These are phyloP conservation scores for Podaxis sp. DNA, from an alignment of 768 basidiomycete species.

Conservation along the genomic window DNA sequence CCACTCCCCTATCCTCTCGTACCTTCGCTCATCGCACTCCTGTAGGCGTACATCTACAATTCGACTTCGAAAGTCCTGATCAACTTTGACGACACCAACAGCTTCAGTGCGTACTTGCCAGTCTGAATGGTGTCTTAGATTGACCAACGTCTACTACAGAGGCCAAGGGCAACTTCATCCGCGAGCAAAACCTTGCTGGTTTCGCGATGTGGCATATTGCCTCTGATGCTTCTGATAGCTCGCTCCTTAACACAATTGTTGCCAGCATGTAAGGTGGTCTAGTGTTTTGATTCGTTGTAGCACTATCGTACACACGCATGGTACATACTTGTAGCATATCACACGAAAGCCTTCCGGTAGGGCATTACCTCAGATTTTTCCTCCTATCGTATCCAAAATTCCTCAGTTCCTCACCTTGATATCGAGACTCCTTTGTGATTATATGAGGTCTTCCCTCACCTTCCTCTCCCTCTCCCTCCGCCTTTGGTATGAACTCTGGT, in stretches of 20 bases:
- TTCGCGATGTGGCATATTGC: slow-evolving; percentile 64
- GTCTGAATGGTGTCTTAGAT: background rate
- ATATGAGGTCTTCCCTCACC: background rate
- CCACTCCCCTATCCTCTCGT: background rate
- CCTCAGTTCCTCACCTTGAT: background rate
- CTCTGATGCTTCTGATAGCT: slow-evolving; percentile 50
- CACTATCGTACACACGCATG: background rate
- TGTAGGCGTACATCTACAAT: slow-evolving; percentile 62
- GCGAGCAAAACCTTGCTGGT: slow-evolving; percentile 41
- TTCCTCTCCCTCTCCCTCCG: background rate
- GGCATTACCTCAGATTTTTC: background rate
- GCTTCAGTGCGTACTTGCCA: slow-evolving; percentile 35
- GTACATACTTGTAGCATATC: background rate
- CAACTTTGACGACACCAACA: slow-evolving; percentile 57
- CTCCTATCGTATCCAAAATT: background rate
- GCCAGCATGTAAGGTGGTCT: slow-evolving; percentile 27
- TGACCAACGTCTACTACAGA: slow-evolving; percentile 14
- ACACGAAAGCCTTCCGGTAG: background rate
- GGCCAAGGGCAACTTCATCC: slow-evolving; percentile 56
- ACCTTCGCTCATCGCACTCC: background rate
- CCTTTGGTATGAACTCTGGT: background rate
- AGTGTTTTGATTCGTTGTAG: background rate
- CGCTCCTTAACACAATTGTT: slow-evolving; percentile 52
- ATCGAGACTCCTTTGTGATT: background rate
- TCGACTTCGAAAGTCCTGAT: slow-evolving; percentile 45